phyloP scores from a whole-genome alignment of 2,329 filamentous ascomycete genomes.

The Dryadomyces quercivorus region DNA sequence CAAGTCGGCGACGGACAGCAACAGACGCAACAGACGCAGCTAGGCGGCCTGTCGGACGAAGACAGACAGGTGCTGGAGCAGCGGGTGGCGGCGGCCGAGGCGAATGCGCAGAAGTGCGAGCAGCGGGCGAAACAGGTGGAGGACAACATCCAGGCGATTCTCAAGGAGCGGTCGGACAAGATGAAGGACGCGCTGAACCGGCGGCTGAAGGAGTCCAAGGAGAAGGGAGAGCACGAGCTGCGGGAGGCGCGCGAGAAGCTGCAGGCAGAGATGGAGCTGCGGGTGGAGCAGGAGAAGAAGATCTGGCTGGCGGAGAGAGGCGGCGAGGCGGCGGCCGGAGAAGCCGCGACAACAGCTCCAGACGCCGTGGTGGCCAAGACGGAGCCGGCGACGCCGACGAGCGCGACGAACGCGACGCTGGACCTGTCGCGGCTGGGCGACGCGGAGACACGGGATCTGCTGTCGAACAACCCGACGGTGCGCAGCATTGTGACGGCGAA shows the following conservation, averaged over 20 bases:
- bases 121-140: conserved; percentile 53
- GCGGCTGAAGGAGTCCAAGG: conserved; percentile 55
- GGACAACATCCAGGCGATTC: conserved; percentile 42
- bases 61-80: conserved; percentile 51
- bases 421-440: conserved; percentile 40
- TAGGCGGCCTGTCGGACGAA: conserved; percentile 43
- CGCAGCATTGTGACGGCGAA: conserved; percentile 48
- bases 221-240: conserved; percentile 36
- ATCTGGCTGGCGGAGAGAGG: conserved; percentile 46
- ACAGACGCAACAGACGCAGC: too few species aligned
- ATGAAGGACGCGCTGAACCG: conserved; percentile 58
- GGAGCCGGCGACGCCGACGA: conserved; percentile 11
- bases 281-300: conserved; percentile 49
- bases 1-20: conserved; percentile 15
- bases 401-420: conserved; percentile 9
- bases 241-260: conserved; percentile 41
- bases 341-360: not conserved
- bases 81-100: conserved; percentile 46
- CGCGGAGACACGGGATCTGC: conserved; percentile 41
- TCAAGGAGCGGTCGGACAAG: conserved; percentile 54
- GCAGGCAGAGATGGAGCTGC: conserved; percentile 31
- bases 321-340: conserved; percentile 12
- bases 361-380: conserved; percentile 5
- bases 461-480: conserved; percentile 42
- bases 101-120: conserved; percentile 52